Base-by-base conservation (phyloP, 1,284 basidiomycete species). In the Pseudozyma thailandica region DNA sequence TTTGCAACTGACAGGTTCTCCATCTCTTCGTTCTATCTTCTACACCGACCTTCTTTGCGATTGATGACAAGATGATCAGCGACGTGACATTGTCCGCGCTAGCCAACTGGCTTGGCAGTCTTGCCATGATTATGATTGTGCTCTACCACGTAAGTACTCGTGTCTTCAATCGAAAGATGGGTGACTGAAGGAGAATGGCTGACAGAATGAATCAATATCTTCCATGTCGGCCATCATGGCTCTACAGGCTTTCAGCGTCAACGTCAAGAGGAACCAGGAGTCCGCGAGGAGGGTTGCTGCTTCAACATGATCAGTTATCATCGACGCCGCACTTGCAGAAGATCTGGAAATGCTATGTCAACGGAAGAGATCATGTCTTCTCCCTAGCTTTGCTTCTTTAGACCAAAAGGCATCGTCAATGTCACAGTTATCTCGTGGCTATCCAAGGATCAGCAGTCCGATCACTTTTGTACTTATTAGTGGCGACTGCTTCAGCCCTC, bases 21-120 rank as follows among this genome's bases (percentile, higher is more conserved):
- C 18, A 13, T 12, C 5, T 26, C 9, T 33, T 47, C 42, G 25
- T 3, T 30, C 38, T 20, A 18, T 3, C 30, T 23, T 21, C 26
- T 27, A 21, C 50, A 20, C 38, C 28, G 10, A 33, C 33, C 9
- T 13, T 18, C 10, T 31, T 3, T 18, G 23, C 27, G 27, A 37
- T 6, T 27, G 27, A 8, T 18, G 37, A 31, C 25, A 46, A 8
- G 3, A 79, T 79, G 78, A 79, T 79, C 60, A 74, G 66, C 59
- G 78, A 79, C 65, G 74, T 78, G 33, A 71, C 72, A n/a, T 44
- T 79, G 23, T 68, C 74, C n/a, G 71, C 75, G 35, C 62, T 79
- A 42, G 76, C 75, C 61, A 79, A 79, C 59, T 79, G 76, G 76
- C 69, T 78, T 27, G 78, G 78, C 42, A 75, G 76, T 51, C 56